Conservation (phyloP, 768 basidiomycete genomes). For the Boletus pseudo-olivaceus region DNA sequence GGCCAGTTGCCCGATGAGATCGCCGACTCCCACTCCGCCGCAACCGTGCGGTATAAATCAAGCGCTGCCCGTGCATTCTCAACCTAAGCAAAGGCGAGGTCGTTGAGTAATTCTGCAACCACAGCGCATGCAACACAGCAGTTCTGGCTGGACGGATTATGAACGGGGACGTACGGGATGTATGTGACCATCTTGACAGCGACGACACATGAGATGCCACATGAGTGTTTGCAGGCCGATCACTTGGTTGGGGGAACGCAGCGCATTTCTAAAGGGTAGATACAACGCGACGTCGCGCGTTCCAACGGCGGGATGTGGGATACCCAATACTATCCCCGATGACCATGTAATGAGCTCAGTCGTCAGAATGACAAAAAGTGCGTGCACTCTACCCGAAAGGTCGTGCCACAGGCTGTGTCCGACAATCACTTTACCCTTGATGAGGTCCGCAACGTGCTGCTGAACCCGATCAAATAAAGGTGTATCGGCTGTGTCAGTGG, state of each 20-base stretch:
- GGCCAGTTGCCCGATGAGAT: constrained; percentile 69
- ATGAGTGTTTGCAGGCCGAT: constrained; percentile 75
- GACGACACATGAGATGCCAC: constrained; percentile 79
- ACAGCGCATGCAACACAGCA: neutral
- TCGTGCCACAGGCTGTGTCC: constrained; percentile 82
- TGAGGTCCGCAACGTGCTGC: constrained; percentile 56
- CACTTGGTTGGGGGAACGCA: constrained; percentile 62
- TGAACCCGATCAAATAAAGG: constrained; percentile 64
- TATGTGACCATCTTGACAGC: constrained; percentile 67
- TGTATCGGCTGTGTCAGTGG: constrained; percentile 30
- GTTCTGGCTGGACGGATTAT: neutral
- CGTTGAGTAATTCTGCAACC: constrained; percentile 10
- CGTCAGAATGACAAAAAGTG: neutral
- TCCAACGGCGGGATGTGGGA: constrained; percentile 72
- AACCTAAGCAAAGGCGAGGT: constrained; percentile 41
- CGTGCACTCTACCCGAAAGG: constrained; percentile 54
- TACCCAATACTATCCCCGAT: constrained; percentile 59
- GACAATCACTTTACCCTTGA: constrained; percentile 68
- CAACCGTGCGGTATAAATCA: constrained; percentile 53
- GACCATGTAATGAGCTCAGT: constrained; percentile 13
- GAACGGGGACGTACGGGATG: constrained; percentile 57
- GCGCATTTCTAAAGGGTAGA: constrained; percentile 70
- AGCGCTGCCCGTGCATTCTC: constrained; percentile 69
- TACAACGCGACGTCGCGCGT: constrained; percentile 83
- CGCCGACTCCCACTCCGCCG: constrained; percentile 62